A percentile compares a stretch with the other conserved stretches of the same genome.
Conservation (phyloP, 495 filamentous ascomycete genomes). For the Tuber melanosporum region DNA sequence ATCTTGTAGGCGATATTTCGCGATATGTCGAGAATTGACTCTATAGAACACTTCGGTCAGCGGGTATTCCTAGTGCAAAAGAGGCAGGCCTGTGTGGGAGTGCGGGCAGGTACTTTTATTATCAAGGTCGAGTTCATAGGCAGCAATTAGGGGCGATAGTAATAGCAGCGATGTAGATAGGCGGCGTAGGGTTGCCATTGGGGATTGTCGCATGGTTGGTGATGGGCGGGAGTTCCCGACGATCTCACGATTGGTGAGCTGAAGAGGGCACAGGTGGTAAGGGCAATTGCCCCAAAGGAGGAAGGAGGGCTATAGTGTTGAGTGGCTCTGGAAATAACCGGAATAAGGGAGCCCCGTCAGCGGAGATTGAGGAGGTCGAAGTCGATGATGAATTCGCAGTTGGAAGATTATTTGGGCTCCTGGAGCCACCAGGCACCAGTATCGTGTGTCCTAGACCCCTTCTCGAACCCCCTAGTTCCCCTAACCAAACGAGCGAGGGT, state of each 20-base stretch:
- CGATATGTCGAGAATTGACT: constrained; percentile 60
- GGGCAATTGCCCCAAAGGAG: constrained; percentile 1
- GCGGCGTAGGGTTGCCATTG: constrained; percentile 17
- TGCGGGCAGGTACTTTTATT: constrained; percentile 16
- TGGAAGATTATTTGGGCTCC: background rate
- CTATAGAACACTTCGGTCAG: constrained; percentile 44
- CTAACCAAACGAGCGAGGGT: background rate
- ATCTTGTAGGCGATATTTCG: constrained; percentile 56
- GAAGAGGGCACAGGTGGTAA: constrained; percentile 11
- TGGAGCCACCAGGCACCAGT: background rate
- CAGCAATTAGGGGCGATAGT: constrained; percentile 25
- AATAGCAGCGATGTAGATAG: constrained; percentile 25
- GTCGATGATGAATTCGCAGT: background rate
- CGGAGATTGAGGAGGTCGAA: background rate
- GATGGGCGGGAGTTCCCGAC: background rate
- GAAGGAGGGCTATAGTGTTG: constrained; percentile 7
- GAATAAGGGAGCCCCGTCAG: background rate
- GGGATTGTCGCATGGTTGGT: constrained; percentile 22
- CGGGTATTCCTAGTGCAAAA: constrained; percentile 8
- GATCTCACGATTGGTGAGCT: constrained; percentile 7
- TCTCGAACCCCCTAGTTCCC: background rate
- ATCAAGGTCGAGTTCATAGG: constrained; percentile 21
- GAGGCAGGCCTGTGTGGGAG: background rate
- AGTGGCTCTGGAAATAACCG: background rate
- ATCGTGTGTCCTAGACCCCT: background rate